phyloP scores from a whole-genome alignment of 192 early-diverging fungal genomes.

The Lunasporangiospora selenospora region DNA sequence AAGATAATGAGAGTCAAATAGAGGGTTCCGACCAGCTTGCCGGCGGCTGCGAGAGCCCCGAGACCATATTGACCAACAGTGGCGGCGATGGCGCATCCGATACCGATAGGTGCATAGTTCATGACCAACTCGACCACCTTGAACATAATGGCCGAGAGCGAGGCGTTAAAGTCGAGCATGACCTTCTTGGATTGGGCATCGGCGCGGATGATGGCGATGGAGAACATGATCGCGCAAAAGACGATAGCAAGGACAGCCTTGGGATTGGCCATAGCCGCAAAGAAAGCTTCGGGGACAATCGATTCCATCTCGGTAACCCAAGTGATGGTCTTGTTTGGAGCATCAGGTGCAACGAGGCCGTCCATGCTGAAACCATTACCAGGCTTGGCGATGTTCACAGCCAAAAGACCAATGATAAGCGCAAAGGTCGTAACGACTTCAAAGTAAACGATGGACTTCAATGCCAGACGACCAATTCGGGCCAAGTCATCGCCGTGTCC shows the following conservation, averaged over 20 bases:
- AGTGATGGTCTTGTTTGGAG: conserved; percentile 39
- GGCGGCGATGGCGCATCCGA: conserved; percentile 64
- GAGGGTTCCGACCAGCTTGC: conserved; percentile 71
- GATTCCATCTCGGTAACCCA: conserved; percentile 62
- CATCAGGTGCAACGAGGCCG: not conserved
- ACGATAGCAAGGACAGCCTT: conserved; percentile 60
- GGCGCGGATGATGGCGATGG: conserved; percentile 56
- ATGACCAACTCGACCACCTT: conserved; percentile 65
- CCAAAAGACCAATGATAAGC: conserved; percentile 68
- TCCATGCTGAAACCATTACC: conserved; percentile 58
- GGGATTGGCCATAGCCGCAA: conserved; percentile 51
- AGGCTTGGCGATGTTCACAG: conserved; percentile 67
- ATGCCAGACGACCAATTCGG: conserved; percentile 63
- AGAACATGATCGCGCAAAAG: conserved; percentile 72
- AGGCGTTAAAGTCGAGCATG: conserved; percentile 62
- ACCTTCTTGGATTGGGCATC: conserved; percentile 49
- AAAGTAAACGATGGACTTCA: conserved; percentile 78
- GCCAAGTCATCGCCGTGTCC: conserved; percentile 71
- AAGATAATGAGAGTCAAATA: conserved; percentile 67
- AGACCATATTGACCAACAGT: conserved; percentile 69
- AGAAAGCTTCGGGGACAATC: conserved; percentile 69
- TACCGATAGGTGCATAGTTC: conserved; percentile 75
- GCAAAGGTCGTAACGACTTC: conserved; percentile 68
- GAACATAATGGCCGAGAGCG: conserved; percentile 69
- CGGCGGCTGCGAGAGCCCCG: conserved; percentile 59